phyloP scores from a whole-genome alignment of 495 filamentous ascomycete species.

The Aspergillus saccharolyticus region DNA sequence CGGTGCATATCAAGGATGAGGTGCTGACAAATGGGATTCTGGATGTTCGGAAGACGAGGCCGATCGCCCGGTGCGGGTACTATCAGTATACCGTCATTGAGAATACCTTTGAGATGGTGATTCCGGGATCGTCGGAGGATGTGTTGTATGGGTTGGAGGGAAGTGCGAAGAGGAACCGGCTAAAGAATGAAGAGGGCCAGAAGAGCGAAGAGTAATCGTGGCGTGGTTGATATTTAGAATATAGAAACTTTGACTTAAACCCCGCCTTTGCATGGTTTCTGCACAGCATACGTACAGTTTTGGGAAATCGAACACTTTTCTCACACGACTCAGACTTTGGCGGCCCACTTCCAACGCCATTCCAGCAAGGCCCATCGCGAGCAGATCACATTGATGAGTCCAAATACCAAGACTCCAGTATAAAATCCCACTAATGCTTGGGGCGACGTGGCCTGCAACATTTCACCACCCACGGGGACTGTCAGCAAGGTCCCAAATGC shows the following conservation, averaged over 20 bases:
- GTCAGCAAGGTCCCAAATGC: conserved; percentile 46
- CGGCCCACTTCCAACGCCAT: conserved; percentile 44
- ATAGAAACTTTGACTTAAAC: too few relatives aligned
- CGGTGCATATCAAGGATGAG: conserved; percentile 49
- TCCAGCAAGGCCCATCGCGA: conserved; percentile 43
- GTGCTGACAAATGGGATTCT: conserved; percentile 46
- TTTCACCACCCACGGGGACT: conserved; percentile 32
- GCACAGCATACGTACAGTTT: too few relatives aligned
- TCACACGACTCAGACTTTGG: conserved; percentile 23
- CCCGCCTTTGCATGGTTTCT: too few relatives aligned
- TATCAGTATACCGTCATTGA: conserved; percentile 49
- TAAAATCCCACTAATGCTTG: conserved; percentile 34
- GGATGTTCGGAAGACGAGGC: conserved; percentile 49
- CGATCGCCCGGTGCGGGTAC: conserved; percentile 57
- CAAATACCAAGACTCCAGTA: conserved; percentile 31
- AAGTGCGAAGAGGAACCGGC: conserved; percentile 12
- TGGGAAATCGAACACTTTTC: too few relatives aligned
- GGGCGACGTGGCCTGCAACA: conserved; percentile 33
- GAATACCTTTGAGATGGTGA: conserved; percentile 51
- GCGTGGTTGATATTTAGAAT: background rate
- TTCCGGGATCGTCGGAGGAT: conserved; percentile 35
- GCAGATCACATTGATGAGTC: conserved; percentile 28
- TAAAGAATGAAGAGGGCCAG: conserved; percentile 12
- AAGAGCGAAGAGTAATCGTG: conserved; percentile 1
- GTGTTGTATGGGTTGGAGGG: conserved; percentile 29